Evolutionary conservation across 129 eudicot genomes (phyloP).

Genomic region (sunflower (Helianthus annuus)): DNA sequence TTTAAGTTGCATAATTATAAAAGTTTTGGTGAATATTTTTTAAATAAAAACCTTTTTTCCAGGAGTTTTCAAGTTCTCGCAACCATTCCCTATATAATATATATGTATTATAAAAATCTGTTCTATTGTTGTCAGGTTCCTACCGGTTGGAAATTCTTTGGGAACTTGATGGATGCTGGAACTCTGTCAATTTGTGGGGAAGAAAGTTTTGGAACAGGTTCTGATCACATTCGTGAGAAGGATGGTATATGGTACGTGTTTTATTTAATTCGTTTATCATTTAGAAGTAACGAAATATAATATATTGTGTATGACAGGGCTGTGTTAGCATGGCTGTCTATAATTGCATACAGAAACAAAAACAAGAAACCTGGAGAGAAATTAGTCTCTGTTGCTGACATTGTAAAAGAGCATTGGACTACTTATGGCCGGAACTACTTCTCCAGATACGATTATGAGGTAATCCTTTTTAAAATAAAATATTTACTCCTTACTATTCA

Average conservation of each 20-base stretch:
- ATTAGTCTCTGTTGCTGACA: conserved; percentile 80
- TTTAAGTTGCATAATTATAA: too few relatives aligned
- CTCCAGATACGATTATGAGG: conserved; percentile 98
- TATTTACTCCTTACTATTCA: neutral
- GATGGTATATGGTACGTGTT: conserved; percentile 89
- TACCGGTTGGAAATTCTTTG: conserved; percentile 99
- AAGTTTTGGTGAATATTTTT: too few relatives aligned
- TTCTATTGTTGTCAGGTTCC: conserved; percentile 65
- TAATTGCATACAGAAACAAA: conserved; percentile 83
- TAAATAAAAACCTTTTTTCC: too few relatives aligned
- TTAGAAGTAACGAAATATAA: neutral
- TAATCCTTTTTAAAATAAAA: conserved; percentile 28
- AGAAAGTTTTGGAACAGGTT: conserved; percentile 99
- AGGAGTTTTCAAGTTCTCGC: too few relatives aligned
- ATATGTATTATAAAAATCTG: neutral
- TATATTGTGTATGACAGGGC: conserved; percentile 62
- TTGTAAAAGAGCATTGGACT: conserved; percentile 94
- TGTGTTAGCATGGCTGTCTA: conserved; percentile 98
- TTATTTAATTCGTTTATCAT: neutral
- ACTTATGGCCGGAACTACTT: conserved; percentile 97
- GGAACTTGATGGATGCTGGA: conserved; percentile 98
- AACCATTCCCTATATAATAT: too few relatives aligned
- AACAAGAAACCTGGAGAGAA: conserved; percentile 77
- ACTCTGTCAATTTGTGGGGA: conserved; percentile 95
- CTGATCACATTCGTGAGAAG: conserved; percentile 99